A percentile compares a stretch with the other conserved stretches of the same genome.
These are phyloP conservation scores for Uronychia binucleata DNA, from an alignment of 73 alveolate genomes.

Conservation along the genomic window DNA sequence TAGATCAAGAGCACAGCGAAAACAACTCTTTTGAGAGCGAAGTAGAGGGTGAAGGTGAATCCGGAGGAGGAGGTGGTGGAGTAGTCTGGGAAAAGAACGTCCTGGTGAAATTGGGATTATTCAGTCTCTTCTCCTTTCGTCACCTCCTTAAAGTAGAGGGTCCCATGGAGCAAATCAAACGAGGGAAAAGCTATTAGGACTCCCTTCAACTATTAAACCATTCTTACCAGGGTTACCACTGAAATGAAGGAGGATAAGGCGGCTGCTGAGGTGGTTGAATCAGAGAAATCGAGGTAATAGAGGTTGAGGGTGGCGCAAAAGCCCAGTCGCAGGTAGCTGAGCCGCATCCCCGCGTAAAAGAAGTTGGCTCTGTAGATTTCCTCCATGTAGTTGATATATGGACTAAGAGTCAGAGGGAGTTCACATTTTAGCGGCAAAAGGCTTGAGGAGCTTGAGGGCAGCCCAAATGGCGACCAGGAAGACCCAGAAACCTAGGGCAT, in stretches of 20 bases:
- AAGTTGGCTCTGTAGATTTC: conserved; percentile 2
- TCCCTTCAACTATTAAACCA: neutral
- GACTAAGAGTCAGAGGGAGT: neutral
- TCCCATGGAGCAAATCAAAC: neutral
- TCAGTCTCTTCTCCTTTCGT: neutral
- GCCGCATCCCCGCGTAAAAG: neutral
- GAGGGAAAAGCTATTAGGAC: neutral
- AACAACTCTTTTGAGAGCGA: neutral
- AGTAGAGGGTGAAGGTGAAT: neutral
- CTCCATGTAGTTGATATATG: conserved; percentile 2
- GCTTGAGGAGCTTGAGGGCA: conserved; percentile 1
- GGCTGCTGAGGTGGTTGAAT: neutral
- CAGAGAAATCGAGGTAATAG: neutral
- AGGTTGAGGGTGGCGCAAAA: conserved; percentile 4
- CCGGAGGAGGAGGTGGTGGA: neutral
- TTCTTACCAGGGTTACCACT: neutral
- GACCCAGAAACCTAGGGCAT: conserved; percentile 19
- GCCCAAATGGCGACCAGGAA: neutral
- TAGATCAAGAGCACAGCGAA: neutral
- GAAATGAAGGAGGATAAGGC: neutral
- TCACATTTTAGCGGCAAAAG: neutral
- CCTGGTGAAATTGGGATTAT: neutral
- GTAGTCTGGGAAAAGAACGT: neutral
- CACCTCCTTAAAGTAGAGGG: neutral
- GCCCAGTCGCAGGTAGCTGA: neutral